Conservation (phyloP, 2,329 filamentous ascomycete genomes). For the Trichophyton benhamiae region DNA sequence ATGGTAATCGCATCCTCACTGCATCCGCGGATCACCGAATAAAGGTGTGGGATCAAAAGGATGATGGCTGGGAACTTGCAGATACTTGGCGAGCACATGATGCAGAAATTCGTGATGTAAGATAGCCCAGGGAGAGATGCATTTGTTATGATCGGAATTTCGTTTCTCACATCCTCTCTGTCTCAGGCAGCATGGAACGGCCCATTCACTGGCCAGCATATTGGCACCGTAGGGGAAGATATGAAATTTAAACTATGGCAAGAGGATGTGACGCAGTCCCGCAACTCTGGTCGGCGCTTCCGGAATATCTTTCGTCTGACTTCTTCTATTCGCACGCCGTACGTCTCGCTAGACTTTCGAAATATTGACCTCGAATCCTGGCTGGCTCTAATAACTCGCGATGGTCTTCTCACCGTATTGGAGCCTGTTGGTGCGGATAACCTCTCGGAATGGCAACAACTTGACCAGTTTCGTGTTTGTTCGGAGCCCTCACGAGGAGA, state of each 20-base stretch:
- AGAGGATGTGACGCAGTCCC: constrained; percentile 70
- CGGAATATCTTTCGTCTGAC: constrained; percentile 51
- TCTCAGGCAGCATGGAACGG: constrained; percentile 75
- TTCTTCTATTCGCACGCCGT: constrained; percentile 56
- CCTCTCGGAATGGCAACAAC: constrained; percentile 58
- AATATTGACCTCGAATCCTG: constrained; percentile 74
- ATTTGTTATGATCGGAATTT: neutral
- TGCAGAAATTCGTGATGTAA: constrained; percentile 77
- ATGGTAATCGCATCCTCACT: constrained; percentile 82
- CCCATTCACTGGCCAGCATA: constrained; percentile 73
- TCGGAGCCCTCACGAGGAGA: constrained; percentile 62
- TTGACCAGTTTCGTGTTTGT: constrained; percentile 67
- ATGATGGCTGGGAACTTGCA: constrained; percentile 63
- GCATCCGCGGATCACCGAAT: constrained; percentile 87
- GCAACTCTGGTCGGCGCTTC: constrained; percentile 65
- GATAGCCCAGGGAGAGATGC: constrained; percentile 29
- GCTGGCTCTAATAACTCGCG: constrained; percentile 70
- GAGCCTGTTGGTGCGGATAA: constrained; percentile 79
- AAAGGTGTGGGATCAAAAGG: constrained; percentile 72
- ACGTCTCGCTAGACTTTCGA: constrained; percentile 72
- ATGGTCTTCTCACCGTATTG: constrained; percentile 66
- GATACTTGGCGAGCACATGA: constrained; percentile 87
- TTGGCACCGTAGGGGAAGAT: constrained; percentile 81
- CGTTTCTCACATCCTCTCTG: neutral
- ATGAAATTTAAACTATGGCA: constrained; percentile 86